A percentile compares a stretch with the other conserved stretches of the same genome.
Evolutionary conservation across 2,329 filamentous ascomycete species (phyloP).

Genomic region (Tolypocladium endophyticum): DNA sequence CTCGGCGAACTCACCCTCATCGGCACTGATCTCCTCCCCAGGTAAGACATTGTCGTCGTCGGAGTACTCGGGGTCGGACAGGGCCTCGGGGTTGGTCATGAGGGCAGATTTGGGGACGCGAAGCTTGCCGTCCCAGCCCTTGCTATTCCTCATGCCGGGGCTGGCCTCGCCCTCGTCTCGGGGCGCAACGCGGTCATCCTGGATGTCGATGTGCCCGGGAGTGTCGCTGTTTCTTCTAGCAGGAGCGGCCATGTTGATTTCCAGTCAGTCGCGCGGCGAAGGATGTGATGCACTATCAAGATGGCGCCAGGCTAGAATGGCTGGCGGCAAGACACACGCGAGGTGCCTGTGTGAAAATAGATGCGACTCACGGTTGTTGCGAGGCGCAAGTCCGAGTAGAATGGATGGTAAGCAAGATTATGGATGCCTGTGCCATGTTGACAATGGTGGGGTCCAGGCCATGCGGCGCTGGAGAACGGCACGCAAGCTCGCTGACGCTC

Average conservation of each 20-base stretch:
- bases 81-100: constrained; percentile 67
- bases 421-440: not conserved
- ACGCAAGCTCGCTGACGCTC: not conserved
- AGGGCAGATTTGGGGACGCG: constrained; percentile 53
- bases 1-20: constrained; percentile 52
- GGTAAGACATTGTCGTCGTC: constrained; percentile 57
- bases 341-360: not conserved
- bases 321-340: not conserved
- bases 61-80: constrained; percentile 79
- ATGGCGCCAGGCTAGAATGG: not conserved
- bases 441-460: not conserved
- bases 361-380: not conserved
- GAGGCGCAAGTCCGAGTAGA: not conserved
- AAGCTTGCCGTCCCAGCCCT: constrained; percentile 78
- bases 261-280: not conserved
- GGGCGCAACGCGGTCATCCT: constrained; percentile 29
- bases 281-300: not conserved
- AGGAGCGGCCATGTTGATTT: constrained; percentile 29
- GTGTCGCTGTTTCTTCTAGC: constrained; percentile 24
- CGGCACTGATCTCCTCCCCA: constrained; percentile 66
- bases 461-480: not conserved
- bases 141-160: constrained; percentile 44
- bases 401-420: not conserved
- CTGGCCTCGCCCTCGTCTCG: constrained; percentile 31
- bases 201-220: constrained; percentile 38